Evolutionary conservation across 2,329 filamentous ascomycete species (phyloP).

Genomic region (Fusarium chlamydosporum): DNA sequence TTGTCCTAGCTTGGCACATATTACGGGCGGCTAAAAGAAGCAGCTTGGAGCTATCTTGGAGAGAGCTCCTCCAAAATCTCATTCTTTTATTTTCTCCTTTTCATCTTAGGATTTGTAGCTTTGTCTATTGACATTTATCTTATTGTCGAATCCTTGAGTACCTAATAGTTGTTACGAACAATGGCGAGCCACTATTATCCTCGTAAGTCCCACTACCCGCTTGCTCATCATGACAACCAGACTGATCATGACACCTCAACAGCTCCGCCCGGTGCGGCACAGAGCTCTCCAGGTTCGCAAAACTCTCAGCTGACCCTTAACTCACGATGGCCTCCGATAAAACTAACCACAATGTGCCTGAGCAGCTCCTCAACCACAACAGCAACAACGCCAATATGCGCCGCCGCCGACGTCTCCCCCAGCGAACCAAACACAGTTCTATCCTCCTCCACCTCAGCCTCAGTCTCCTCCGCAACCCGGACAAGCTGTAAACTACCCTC

Average conservation of each 20-base stretch:
- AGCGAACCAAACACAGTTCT: slow-evolving; percentile 62
- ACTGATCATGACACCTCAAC: slow-evolving; percentile 45
- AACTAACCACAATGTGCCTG: slow-evolving; percentile 32
- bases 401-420: slow-evolving; percentile 64
- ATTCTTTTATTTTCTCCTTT: slow-evolving; percentile 12
- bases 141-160: not conserved
- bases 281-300: slow-evolving; percentile 51
- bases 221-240: slow-evolving; percentile 34
- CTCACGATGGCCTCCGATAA: not conserved
- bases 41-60: slow-evolving; percentile 25
- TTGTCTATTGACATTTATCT: not conserved
- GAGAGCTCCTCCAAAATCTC: slow-evolving; percentile 20
- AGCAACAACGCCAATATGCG: slow-evolving; percentile 60
- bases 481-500: slow-evolving; percentile 56
- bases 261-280: slow-evolving; percentile 60
- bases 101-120: slow-evolving; percentile 8
- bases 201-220: slow-evolving; percentile 55
- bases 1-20: slow-evolving; percentile 40
- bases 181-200: slow-evolving; percentile 65
- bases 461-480: slow-evolving; percentile 52
- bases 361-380: slow-evolving; percentile 44
- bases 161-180: slow-evolving; percentile 17
- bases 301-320: slow-evolving; percentile 1
- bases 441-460: slow-evolving; percentile 51
- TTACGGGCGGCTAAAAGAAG: slow-evolving; percentile 42